Evolutionary conservation across 345 rosid species (phyloP), one percentile per base, ranked within the genome.

Genomic region (Psidium guajava): DNA sequence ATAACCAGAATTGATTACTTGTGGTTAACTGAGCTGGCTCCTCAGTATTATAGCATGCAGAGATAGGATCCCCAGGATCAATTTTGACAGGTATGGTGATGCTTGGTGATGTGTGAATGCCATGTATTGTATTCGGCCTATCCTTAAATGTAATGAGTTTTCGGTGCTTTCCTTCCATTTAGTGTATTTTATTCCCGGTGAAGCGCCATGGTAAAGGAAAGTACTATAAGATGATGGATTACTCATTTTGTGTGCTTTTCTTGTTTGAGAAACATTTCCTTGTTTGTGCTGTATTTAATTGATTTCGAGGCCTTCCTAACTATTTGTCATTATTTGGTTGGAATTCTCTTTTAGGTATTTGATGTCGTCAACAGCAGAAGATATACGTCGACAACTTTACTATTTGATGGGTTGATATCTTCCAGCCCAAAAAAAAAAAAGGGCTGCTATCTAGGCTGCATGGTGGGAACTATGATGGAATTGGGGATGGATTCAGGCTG

Each of bases 11-110:
- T 95, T 27, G 99, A 97, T 88, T 94, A 92, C 87, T 86, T 92
- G 84, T 97, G 98, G 98, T 86, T 95, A 87, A 88, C 94, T 52
- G 99, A 97, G 90, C 87, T 94, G 90, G 99, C 98, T 88, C 95
- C 98, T 80, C 98, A 95, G 86, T 95, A 89, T 86, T 95, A 93
- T 88, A 88, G 92, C 82, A 89, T 90, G 86, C 90, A 89, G 83
- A 91, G 89, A 74, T 93, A 82, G 92, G 82, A 40, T 74, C 83
- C 44, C 25, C 82, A 13, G 36, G n/a, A 58, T 82, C 73, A 58
- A 69, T 16, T 69, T 32, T 69, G 77, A 64, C 77, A 69, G 77
- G 54, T 82, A 50, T 82, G 21, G 83, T 8, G 49, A 82, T 52
- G 58, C 44, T 82, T 51, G 27, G 36, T 82, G 83, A 27, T n/a